Evolutionary conservation across 2,329 filamentous ascomycete species (phyloP).

Genomic region (Aspergillus oerlinghausenensis): DNA sequence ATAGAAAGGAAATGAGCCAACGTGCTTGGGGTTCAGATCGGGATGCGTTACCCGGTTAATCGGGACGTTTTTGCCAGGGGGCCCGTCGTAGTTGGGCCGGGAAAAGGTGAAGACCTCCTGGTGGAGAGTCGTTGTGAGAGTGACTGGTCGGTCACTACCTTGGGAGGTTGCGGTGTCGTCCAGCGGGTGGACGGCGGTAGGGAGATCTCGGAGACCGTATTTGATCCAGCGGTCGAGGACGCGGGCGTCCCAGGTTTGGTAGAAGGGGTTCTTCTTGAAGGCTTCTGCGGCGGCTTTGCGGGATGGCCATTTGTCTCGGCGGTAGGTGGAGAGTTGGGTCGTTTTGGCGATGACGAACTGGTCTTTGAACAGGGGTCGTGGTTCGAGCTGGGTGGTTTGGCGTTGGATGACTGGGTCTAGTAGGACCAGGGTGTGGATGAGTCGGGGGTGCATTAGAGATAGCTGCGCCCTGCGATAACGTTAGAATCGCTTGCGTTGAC

Average conservation of each 20-base stretch:
- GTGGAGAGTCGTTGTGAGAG: conserved; percentile 73
- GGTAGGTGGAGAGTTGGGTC: conserved; percentile 58
- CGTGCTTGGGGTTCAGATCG: conserved; percentile 39
- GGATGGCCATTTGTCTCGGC: conserved; percentile 80
- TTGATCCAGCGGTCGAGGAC: conserved; percentile 70
- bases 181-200: conserved; percentile 49
- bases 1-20: conserved; percentile 40
- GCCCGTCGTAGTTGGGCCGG: conserved; percentile 56
- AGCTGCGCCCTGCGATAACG: conserved; percentile 52
- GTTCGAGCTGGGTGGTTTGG: conserved; percentile 38
- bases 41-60: conserved; percentile 41
- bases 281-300: conserved; percentile 61
- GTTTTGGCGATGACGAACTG: conserved; percentile 30
- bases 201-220: conserved; percentile 70
- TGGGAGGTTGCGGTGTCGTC: conserved; percentile 13
- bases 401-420: conserved; percentile 76
- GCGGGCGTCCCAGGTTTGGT: conserved; percentile 73
- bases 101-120: conserved; percentile 66
- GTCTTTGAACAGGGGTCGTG: conserved; percentile 18
- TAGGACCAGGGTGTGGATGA: conserved; percentile 69
- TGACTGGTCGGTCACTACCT: conserved; percentile 50
- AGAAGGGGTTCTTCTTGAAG: conserved; percentile 70
- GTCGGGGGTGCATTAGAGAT: conserved; percentile 71
- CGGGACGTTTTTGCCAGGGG: conserved; percentile 34
- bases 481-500: neutral